Conservation (phyloP, 257 asterid species). For the Euphrasia confusa region DNA sequence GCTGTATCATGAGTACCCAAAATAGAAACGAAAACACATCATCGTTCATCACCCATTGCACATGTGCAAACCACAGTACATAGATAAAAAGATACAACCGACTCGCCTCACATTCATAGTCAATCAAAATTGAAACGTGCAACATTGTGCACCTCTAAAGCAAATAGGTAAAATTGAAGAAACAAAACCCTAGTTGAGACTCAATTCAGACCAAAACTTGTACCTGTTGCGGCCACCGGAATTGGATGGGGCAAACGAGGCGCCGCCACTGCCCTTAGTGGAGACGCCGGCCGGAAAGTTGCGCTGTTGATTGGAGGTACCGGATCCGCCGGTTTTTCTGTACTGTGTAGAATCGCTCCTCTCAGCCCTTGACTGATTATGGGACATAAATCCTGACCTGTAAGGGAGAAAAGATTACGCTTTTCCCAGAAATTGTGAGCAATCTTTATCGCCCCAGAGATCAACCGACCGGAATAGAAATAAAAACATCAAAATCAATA, state of each 20-base stretch:
- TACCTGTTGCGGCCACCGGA: constrained; percentile 36
- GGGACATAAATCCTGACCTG: constrained; percentile 55
- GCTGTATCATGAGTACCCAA: constrained; percentile 26
- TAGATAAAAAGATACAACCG: neutral
- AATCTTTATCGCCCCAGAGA: constrained; percentile 26
- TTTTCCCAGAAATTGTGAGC: constrained; percentile 26
- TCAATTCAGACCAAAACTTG: neutral
- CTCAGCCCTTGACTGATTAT: constrained; percentile 47
- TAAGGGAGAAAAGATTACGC: constrained; percentile 21
- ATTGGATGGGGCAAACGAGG: constrained; percentile 36
- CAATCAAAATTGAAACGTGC: constrained; percentile 7
- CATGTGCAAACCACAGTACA: constrained; percentile 18
- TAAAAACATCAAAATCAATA: constrained; percentile 1
- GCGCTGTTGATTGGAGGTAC: constrained; percentile 44
- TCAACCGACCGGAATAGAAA: constrained; percentile 48
- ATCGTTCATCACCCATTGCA: neutral
- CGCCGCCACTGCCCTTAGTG: constrained; percentile 54
- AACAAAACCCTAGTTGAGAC: constrained; percentile 27
- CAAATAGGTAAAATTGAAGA: neutral
- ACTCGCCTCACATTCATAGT: constrained; percentile 14
- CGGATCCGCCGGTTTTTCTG: constrained; percentile 48
- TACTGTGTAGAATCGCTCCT: constrained; percentile 48
- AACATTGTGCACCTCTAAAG: neutral
- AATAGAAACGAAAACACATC: neutral
- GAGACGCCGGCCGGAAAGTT: constrained; percentile 32